Percentiles rank a stretch among this genome's conserved stretches.
Evolutionary conservation across 2,329 filamentous ascomycete genomes (phyloP).

Genomic region (Botryotinia globosa): DNA sequence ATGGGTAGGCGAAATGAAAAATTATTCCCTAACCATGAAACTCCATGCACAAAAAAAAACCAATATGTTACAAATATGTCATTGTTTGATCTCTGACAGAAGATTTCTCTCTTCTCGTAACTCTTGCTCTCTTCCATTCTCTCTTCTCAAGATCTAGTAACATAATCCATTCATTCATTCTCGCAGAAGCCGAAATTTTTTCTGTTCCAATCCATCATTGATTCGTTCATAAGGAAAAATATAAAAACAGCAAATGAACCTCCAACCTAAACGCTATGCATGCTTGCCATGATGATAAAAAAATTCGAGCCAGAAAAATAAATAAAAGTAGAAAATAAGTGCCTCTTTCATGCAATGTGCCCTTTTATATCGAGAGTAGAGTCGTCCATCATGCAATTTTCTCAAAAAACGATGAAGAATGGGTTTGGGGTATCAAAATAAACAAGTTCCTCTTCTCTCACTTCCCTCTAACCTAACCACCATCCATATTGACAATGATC

Average conservation of each 20-base stretch:
- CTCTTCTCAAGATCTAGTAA: conserved; percentile 10
- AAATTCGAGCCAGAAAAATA: background rate
- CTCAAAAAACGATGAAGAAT: conserved; percentile 16
- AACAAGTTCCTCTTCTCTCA: conserved; percentile 16
- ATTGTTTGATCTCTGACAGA: conserved; percentile 5
- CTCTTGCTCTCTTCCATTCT: background rate
- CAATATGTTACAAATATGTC: conserved; percentile 13
- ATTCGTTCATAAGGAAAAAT: conserved; percentile 11
- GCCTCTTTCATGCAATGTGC: conserved; percentile 3
- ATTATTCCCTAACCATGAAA: conserved; percentile 5
- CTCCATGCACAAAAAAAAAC: conserved; percentile 10
- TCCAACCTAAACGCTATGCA: conserved; percentile 18
- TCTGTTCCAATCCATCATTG: conserved; percentile 13
- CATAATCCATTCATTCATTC: conserved; percentile 15
- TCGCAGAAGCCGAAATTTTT: conserved; percentile 1
- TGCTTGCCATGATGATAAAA: conserved; percentile 13
- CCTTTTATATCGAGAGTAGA: conserved; percentile 14
- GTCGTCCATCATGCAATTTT: conserved; percentile 14
- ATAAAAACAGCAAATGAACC: conserved; percentile 9
- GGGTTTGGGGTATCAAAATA: conserved; percentile 21
- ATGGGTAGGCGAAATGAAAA: conserved; percentile 8
- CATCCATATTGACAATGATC: background rate
- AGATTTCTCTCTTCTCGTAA: background rate
- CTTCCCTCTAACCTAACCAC: background rate
- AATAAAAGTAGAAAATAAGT: conserved; percentile 16